Percentiles rank a stretch among this genome's conserved stretches.
phyloP scores from a whole-genome alignment of 1,284 basidiomycete genomes.

The Austroboletus niveus region DNA sequence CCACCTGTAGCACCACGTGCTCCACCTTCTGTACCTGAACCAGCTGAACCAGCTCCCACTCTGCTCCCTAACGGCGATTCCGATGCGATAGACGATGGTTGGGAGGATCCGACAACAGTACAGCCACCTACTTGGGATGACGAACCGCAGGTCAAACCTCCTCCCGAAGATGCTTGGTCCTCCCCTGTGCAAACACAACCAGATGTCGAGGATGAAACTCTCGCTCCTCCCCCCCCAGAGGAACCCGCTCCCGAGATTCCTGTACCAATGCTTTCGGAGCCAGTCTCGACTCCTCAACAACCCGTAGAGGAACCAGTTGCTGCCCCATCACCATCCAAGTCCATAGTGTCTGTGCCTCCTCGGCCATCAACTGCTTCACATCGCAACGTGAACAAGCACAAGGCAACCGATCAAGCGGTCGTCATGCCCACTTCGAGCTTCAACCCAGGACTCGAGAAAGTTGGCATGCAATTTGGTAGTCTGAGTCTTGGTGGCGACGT shows the following conservation, averaged over 20 bases:
- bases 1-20: conserved; percentile 22
- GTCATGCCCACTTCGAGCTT: conserved; percentile 66
- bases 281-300: conserved; percentile 8
- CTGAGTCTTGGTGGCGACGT: conserved; percentile 68
- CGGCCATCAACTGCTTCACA: conserved; percentile 54
- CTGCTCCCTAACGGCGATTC: conserved; percentile 35
- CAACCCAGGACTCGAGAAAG: conserved; percentile 60
- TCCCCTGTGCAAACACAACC: conserved; percentile 26
- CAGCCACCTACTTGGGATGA: conserved; percentile 75
- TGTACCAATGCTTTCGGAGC: conserved; percentile 12
- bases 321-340: conserved; percentile 27
- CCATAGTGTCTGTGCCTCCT: conserved; percentile 35
- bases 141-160: conserved; percentile 49
- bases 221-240: conserved; percentile 8
- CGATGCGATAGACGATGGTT: conserved; percentile 42
- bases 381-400: conserved; percentile 58
- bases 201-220: conserved; percentile 22
- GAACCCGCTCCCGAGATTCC: conserved; percentile 18
- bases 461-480: conserved; percentile 84
- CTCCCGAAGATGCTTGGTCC: conserved; percentile 42
- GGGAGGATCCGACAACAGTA: conserved; percentile 76
- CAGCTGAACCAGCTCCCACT: conserved; percentile 23
- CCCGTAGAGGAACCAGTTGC: conserved; percentile 17
- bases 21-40: conserved; percentile 24
- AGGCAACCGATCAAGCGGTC: conserved; percentile 70